Base-by-base conservation (phyloP, 2,329 filamentous ascomycete genomes). In the Thelonectria olida region DNA sequence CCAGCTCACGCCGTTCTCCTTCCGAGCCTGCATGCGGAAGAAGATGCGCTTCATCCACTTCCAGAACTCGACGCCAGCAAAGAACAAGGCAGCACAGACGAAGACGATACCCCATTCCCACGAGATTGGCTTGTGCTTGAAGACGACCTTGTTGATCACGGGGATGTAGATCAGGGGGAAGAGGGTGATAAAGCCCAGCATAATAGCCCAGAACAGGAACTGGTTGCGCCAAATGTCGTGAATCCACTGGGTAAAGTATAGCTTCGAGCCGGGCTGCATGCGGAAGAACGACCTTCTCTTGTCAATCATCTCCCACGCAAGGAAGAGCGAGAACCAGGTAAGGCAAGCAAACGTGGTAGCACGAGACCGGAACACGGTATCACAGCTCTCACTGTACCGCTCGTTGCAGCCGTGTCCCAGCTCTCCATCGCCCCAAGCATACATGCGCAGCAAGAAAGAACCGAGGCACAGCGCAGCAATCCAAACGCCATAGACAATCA, bases 241-340 rank as follows among this genome's bases (percentile, higher is more conserved):
- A 69, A 87, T 82, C 88, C 89, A 92, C 69, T 90, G 86, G 0
- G 86, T 88, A 58, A 89, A 82, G 72, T 88, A 86, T 58, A 78
- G 79, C 69, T 84, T 87, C 22, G 83, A 85, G 15, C 81, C 80
- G 0, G 89, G 87, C 70, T 91, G 85, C 87, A 92, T 91, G 69
- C 85, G 83, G 84, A 93, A 93, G 80, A 93, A 91, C 7, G 86
- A 89, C 42, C 89, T 86, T 20, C 90, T 88, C 78, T 90, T 85
- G 70, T 91, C 84, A 61, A 92, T 83, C 84, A 92, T 90, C 74
- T 93, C 90, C 91, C 91, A 93, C 0, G 91, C 91, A 5, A 92
- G 81, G 79, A 93, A 91, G 17, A 93, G 83, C 1, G 90, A 89
- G 67, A 90, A 90, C 90, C 90, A 93, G 0, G 90, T 93, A 53